Conservation (phyloP, 2,329 filamentous ascomycete genomes). For the Plenodomus biglobosus region DNA sequence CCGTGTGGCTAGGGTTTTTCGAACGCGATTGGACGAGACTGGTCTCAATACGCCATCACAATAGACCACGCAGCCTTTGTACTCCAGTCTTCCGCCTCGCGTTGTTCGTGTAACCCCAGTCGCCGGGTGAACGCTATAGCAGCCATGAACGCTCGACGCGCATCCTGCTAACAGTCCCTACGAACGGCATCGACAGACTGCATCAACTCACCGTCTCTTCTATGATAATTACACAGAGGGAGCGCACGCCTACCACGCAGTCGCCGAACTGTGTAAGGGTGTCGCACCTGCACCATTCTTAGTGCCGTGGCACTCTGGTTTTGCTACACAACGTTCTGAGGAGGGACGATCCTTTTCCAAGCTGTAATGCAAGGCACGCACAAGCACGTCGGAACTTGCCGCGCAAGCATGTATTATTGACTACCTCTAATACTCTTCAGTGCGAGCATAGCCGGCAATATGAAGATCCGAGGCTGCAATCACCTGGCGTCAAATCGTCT, state of each 20-base stretch:
- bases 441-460: no score
- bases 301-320: constrained; percentile 4
- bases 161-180: background rate
- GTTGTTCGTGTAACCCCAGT: background rate
- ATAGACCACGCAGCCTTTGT: background rate
- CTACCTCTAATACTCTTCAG: background rate
- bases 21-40: background rate
- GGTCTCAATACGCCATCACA: background rate
- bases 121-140: background rate
- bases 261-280: constrained; percentile 19
- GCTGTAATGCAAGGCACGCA: constrained; percentile 14
- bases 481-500: background rate
- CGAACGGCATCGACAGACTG: no score
- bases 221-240: background rate
- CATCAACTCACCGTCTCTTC: background rate
- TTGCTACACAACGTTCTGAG: constrained; percentile 9
- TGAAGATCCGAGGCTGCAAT: background rate
- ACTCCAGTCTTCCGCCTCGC: background rate
- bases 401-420: background rate
- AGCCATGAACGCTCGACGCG: background rate
- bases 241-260: background rate
- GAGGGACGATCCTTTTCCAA: constrained; percentile 8
- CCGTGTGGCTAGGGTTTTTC: background rate
- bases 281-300: constrained; percentile 15
- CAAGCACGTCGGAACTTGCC: background rate